These are phyloP conservation scores for Irpex sp. DNA, from an alignment of 1,284 basidiomycete genomes.

Conservation along the genomic window DNA sequence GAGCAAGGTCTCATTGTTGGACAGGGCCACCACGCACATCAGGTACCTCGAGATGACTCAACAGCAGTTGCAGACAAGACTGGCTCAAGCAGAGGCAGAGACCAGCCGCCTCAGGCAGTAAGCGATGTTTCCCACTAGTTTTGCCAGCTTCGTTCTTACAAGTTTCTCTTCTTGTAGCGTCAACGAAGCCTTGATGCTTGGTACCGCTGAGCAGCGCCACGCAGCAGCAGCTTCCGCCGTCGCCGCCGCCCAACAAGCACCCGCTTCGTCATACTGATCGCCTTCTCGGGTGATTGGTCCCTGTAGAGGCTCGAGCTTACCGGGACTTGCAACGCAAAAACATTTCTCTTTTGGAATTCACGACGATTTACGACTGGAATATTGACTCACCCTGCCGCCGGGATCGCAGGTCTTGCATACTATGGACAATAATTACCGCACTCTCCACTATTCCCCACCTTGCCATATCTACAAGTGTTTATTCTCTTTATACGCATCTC, in stretches of 20 bases:
- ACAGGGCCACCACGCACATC: slow-evolving; percentile 79
- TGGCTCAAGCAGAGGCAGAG: slow-evolving; percentile 72
- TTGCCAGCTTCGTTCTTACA: background rate
- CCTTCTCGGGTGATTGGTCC: slow-evolving; percentile 7
- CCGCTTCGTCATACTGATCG: slow-evolving; percentile 46
- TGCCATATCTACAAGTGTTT: slow-evolving; percentile 36
- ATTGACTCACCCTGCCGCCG: slow-evolving; percentile 32
- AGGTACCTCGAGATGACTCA: slow-evolving; percentile 75
- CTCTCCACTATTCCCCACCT: slow-evolving; percentile 17
- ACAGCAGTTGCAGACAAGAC: slow-evolving; percentile 65
- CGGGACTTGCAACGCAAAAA: slow-evolving; percentile 15
- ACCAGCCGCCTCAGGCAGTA: slow-evolving; percentile 67
- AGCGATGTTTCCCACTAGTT: slow-evolving; percentile 13
- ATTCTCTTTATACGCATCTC: slow-evolving; percentile 26
- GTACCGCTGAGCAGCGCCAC: slow-evolving; percentile 68
- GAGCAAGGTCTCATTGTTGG: slow-evolving; percentile 83
- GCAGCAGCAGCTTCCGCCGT: slow-evolving; percentile 56
- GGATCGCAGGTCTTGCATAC: slow-evolving; percentile 49
- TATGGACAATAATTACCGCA: slow-evolving; percentile 33
- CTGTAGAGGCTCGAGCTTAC: slow-evolving; percentile 28
- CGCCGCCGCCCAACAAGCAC: slow-evolving; percentile 41
- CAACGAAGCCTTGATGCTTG: slow-evolving; percentile 83
- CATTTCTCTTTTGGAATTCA: slow-evolving; percentile 1
- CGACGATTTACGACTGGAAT: slow-evolving; percentile 34
- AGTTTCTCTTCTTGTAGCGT: slow-evolving; percentile 38